Base-by-base conservation (phyloP, 805 yeast species). In the Sugiyamaella americana region DNA sequence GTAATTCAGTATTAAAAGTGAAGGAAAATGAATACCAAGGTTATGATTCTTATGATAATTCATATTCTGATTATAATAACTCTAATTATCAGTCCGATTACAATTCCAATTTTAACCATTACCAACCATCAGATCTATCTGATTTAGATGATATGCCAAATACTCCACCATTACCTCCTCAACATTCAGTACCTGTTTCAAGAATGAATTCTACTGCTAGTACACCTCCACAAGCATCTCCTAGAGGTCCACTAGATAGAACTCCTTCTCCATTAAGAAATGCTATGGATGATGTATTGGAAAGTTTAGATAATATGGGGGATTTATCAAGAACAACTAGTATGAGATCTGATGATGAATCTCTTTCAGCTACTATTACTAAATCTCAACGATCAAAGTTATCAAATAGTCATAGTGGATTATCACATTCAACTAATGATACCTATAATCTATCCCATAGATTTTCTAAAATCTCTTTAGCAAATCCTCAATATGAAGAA, bases 151-250 rank as follows among this genome's bases (percentile, higher is more conserved):
- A n/a, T n/a, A 43, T 39, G 41, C 46, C 53, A 2, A 51, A 50
- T 24, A 47, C 59, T 8, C 65, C 67, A 2, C 68, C 68, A 2
- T 49, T 57, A 5, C 68, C 68, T 4, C 69, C 69, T 2, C 64
- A 65, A n/a, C 69, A 65, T 48, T 49, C 52, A 18, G 53, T 56
- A 11, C 42, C 56, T 4, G 37, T 36, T 16, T 42, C 26, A 10
- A 16, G 40, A 11, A 32, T 20, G 6, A 20, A 21, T n/a, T 37
- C 47, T 11, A 20, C 40, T 6, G 13, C 43, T 5, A 32, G 41
- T 10, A 17, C 41, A 4, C 47, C 47, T 20, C 36, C 22, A 32
- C 23, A 18, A 30, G 11, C 16, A 26, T 35, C 34, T 40, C 40
- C 41, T 11, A 38, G 30, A 20, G 20, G 35, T 46, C 51, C 30